Conservation (phyloP, 257 asterid species). For the Scutellaria galericulata region DNA sequence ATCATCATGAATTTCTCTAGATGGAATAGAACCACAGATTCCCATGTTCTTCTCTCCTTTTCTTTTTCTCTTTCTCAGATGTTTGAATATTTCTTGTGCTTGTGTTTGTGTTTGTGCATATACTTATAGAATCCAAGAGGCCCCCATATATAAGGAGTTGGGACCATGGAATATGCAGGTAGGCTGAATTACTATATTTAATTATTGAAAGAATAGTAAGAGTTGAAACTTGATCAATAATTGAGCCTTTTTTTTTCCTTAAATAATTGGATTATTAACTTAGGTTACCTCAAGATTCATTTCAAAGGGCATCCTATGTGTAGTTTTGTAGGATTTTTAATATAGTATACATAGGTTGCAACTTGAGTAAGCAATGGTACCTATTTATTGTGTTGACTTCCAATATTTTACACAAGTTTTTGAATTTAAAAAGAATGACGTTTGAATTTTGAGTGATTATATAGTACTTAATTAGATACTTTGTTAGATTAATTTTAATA, state of each 20-base stretch:
- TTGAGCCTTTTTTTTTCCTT: conserved; percentile 39
- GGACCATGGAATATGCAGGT: conserved; percentile 53
- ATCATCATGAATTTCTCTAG: conserved; percentile 60
- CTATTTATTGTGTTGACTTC: conserved; percentile 43
- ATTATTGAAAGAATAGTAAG: conserved; percentile 35
- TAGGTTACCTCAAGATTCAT: conserved; percentile 75
- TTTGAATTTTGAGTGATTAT: conserved; percentile 24
- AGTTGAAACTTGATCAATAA: conserved; percentile 53
- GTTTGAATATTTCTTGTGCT: conserved; percentile 18
- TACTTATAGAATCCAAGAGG: conserved; percentile 34
- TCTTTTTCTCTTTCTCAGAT: conserved; percentile 17
- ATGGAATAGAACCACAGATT: conserved; percentile 66
- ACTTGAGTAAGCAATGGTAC: conserved; percentile 31
- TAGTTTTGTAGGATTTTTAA: conserved; percentile 41
- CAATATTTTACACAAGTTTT: conserved; percentile 11
- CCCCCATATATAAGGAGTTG: conserved; percentile 45
- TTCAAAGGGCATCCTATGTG: conserved; percentile 71
- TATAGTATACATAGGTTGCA: neutral
- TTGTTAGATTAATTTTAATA: neutral
- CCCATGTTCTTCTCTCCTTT: conserved; percentile 32
- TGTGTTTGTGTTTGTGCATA: conserved; percentile 19
- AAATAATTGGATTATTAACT: conserved; percentile 35
- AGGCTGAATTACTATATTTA: conserved; percentile 22
- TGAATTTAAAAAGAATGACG: neutral
- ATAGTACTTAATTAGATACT: neutral